Percentiles rank a stretch among this genome's conserved stretches.
These are phyloP conservation scores for Haplographium delicatum DNA, from an alignment of 495 filamentous ascomycete genomes.

Conservation along the genomic window DNA sequence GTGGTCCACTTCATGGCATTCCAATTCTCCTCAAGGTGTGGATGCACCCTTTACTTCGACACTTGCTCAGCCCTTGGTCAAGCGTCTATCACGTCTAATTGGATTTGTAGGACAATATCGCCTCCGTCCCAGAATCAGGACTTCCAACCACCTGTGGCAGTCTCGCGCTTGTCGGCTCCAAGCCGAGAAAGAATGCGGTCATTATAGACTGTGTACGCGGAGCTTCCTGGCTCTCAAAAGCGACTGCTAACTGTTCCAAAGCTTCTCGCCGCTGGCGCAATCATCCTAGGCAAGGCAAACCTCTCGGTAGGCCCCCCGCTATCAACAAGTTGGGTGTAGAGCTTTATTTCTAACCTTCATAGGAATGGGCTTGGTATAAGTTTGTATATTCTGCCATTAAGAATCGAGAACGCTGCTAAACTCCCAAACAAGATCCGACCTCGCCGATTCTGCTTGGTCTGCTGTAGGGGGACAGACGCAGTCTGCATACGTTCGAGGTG, in stretches of 20 bases:
- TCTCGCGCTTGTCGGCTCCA: conserved; percentile 31
- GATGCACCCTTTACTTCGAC: conserved; percentile 7
- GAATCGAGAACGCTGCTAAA: too few species aligned
- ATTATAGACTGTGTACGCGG: conserved; percentile 30
- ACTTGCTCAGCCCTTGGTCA: background rate
- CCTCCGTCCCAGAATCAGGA: conserved; percentile 21
- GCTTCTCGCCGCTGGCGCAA: background rate
- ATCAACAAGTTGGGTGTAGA: too few species aligned
- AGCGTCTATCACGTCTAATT: background rate
- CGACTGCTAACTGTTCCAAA: too few species aligned
- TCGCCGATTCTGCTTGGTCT: conserved; percentile 41
- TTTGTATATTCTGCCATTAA: too few species aligned
- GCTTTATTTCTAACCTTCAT: too few species aligned
- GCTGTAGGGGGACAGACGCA: conserved; percentile 35
- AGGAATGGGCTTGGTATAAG: background rate
- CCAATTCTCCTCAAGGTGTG: conserved; percentile 36
- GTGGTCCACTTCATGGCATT: conserved; percentile 38
- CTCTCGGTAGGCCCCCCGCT: background rate
- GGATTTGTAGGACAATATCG: conserved; percentile 9
- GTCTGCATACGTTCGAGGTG: conserved; percentile 33
- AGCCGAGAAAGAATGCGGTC: conserved; percentile 30
- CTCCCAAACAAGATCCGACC: too few species aligned
- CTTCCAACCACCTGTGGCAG: conserved; percentile 31
- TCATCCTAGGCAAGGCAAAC: conserved; percentile 4
- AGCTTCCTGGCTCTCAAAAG: too few species aligned